These are phyloP conservation scores for Saksenaea vasiformis DNA, from an alignment of 371 early-diverging fungal genomes.

Conservation along the genomic window DNA sequence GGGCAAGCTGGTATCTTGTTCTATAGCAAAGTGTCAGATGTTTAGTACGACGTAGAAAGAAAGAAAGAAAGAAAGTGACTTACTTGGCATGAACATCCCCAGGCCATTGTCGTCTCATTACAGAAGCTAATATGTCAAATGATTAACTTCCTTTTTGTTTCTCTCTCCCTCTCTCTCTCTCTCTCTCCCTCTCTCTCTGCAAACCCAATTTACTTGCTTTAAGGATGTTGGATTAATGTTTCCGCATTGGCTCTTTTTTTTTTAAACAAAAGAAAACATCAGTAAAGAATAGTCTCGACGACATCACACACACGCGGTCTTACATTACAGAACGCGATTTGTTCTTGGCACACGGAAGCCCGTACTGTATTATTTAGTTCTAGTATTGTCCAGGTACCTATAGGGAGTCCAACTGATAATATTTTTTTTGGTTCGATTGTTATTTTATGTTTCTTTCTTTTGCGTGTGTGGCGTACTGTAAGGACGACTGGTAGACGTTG, in stretches of 20 bases:
- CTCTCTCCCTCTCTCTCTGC: too few species aligned
- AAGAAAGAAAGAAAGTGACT: not conserved
- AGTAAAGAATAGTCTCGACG: not conserved
- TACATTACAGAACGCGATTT: conserved; percentile 18
- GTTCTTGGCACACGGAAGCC: conserved; percentile 12
- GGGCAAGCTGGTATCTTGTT: conserved; percentile 24
- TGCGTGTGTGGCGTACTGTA: conserved; percentile 1
- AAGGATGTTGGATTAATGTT: conserved; percentile 1
- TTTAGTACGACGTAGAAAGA: not conserved
- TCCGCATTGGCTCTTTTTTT: conserved; percentile 22
- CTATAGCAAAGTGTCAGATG: not conserved
- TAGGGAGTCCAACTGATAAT: conserved; percentile 16
- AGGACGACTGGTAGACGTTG: not conserved
- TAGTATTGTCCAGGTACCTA: conserved; percentile 18
- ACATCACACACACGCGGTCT: too few species aligned
- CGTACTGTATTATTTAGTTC: conserved; percentile 9
- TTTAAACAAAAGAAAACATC: not conserved
- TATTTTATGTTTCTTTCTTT: not conserved
- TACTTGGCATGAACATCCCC: not conserved
- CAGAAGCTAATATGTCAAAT: not conserved
- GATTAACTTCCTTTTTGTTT: not conserved
- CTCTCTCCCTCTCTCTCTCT: too few species aligned
- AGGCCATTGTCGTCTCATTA: conserved; percentile 1
- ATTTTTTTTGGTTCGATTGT: not conserved
- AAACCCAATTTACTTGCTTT: conserved; percentile 12